Percentiles rank a stretch among this genome's conserved stretches.
Evolutionary conservation across 192 early-diverging fungal species (phyloP).

Genomic region (Coemansia sp.): DNA sequence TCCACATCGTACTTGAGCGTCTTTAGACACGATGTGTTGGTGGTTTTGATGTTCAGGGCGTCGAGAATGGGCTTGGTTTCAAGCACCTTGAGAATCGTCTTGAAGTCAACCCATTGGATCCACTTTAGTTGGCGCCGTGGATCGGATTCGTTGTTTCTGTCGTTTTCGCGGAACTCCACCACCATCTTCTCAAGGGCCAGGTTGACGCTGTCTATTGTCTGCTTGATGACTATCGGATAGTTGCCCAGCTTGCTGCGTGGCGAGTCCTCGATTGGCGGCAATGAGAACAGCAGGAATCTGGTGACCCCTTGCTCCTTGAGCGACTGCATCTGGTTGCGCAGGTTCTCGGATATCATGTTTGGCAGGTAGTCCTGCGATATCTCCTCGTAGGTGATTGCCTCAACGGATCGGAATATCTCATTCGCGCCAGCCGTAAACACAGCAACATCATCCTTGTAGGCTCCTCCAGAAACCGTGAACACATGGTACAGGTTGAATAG

Average conservation of each 20-base stretch:
- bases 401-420: conserved; percentile 50
- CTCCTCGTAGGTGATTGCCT: conserved; percentile 41
- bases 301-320: conserved; percentile 46
- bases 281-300: conserved; percentile 47
- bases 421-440: conserved; percentile 53
- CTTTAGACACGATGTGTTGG: conserved; percentile 35
- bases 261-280: conserved; percentile 53
- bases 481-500: conserved; percentile 49
- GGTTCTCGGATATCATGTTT: conserved; percentile 36
- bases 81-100: conserved; percentile 40
- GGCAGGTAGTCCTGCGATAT: conserved; percentile 46
- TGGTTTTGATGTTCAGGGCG: conserved; percentile 43
- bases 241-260: conserved; percentile 54
- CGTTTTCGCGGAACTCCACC: conserved; percentile 42
- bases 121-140: conserved; percentile 34
- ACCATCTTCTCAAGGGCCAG: conserved; percentile 43
- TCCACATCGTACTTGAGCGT: conserved; percentile 51
- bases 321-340: conserved; percentile 43
- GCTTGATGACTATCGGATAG: conserved; percentile 41
- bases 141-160: conserved; percentile 39
- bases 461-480: conserved; percentile 41
- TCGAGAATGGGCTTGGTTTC: conserved; percentile 37
- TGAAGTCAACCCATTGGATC: conserved; percentile 52
- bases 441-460: conserved; percentile 44
- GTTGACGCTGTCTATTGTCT: conserved; percentile 36